Evolutionary conservation across 345 rosid genomes (phyloP).

Genomic region (Linum lewisii): DNA sequence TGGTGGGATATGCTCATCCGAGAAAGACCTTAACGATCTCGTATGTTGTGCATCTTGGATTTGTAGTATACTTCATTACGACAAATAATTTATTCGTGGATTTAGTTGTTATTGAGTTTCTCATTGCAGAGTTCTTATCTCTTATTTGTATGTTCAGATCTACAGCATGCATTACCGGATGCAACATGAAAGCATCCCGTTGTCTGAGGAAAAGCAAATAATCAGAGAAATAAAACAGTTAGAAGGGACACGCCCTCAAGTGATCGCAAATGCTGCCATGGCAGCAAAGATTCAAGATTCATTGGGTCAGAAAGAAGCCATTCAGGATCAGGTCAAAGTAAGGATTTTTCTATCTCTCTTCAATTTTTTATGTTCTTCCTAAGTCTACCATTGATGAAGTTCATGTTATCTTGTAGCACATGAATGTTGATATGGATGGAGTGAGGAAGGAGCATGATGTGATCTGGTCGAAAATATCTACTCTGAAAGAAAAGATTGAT

Average conservation of each 20-base stretch:
- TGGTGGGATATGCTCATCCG: constrained; percentile 73
- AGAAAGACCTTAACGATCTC: constrained; percentile 66
- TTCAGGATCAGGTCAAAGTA: constrained; percentile 95
- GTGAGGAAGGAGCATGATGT: constrained; percentile 82
- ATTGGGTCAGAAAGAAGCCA: constrained; percentile 74
- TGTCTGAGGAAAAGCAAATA: constrained; percentile 86
- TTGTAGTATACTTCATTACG: not conserved
- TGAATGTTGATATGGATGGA: constrained; percentile 82
- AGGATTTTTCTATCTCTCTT: constrained; percentile 14
- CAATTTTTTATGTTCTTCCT: not conserved
- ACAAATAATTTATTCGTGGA: not conserved
- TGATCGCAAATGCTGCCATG: constrained; percentile 70
- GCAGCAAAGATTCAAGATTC: constrained; percentile 81
- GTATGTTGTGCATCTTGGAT: constrained; percentile 33
- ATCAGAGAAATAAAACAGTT: constrained; percentile 84
- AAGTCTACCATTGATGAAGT: not conserved
- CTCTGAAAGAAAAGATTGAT: constrained; percentile 44
- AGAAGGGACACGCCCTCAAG: constrained; percentile 86
- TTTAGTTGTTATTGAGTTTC: constrained; percentile 14
- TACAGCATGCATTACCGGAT: constrained; percentile 66
- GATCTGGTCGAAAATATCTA: constrained; percentile 42
- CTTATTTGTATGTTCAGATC: constrained; percentile 41
- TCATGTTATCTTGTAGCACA: constrained; percentile 39
- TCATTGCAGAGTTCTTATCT: not conserved
- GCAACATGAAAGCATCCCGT: constrained; percentile 85